Evolutionary conservation across 345 rosid species (phyloP).

Genomic region (Murraya koenigii): DNA sequence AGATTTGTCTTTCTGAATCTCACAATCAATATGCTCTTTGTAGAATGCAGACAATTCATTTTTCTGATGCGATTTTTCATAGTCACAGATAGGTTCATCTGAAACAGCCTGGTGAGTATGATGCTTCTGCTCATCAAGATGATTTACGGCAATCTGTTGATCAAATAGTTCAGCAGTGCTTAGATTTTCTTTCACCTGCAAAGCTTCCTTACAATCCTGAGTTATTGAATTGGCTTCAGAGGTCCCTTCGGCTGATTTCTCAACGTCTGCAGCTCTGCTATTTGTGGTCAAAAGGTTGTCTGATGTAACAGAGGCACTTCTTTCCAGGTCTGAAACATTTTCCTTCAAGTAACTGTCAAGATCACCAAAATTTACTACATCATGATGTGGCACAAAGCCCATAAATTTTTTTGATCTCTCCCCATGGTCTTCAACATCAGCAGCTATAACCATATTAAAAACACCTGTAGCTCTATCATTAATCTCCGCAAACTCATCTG

Average conservation of each 20-base stretch:
- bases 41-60: conserved; percentile 8
- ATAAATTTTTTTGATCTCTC: not conserved
- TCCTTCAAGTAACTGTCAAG: not conserved
- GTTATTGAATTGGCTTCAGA: not conserved
- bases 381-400: not conserved
- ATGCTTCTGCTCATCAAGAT: not conserved
- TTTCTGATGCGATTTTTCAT: conserved; percentile 6
- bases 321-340: conserved; percentile 1
- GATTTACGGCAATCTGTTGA: not conserved
- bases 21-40: conserved; percentile 7
- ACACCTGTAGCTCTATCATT: not conserved
- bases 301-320: not conserved
- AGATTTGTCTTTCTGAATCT: not conserved
- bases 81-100: conserved; percentile 8
- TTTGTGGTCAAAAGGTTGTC: not conserved
- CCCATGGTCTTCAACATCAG: not conserved
- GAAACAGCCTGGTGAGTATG: not conserved
- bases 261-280: not conserved
- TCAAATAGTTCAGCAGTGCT: not conserved
- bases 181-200: conserved; percentile 1
- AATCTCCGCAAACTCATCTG: not conserved
- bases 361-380: conserved; percentile 2
- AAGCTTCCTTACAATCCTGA: not conserved
- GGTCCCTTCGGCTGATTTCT: not conserved
- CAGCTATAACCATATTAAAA: not conserved